Evolutionary conservation across 345 rosid genomes (phyloP).

Genomic region (Salix udensis): DNA sequence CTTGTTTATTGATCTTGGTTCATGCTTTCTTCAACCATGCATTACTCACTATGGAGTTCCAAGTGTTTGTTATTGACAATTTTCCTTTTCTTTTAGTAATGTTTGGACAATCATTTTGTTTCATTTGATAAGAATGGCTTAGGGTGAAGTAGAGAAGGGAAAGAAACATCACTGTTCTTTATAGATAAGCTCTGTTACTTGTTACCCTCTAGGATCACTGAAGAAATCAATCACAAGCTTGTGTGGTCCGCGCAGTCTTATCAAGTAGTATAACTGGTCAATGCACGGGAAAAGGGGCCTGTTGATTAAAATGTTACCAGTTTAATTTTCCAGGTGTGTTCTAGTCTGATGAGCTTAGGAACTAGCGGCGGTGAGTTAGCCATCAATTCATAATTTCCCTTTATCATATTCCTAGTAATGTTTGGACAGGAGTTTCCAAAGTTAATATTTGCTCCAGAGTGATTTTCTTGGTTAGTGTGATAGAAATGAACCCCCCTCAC

Average conservation of each 20-base stretch:
- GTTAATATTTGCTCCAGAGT: background rate
- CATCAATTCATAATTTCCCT: background rate
- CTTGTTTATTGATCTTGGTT: too few relatives aligned
- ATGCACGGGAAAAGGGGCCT: background rate
- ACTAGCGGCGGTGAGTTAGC: background rate
- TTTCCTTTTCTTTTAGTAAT: background rate
- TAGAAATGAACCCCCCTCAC: background rate
- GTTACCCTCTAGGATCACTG: background rate
- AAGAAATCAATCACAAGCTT: background rate
- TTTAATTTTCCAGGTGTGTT: background rate
- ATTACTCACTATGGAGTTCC: background rate
- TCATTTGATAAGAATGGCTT: background rate
- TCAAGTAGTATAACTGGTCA: background rate
- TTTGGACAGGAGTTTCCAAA: too few relatives aligned
- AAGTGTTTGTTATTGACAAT: background rate
- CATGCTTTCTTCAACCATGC: background rate
- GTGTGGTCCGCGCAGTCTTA: background rate
- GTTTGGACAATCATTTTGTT: background rate
- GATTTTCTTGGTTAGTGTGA: background rate
- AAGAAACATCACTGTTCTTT: background rate
- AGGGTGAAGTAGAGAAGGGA: background rate
- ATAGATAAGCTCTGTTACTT: background rate
- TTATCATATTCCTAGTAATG: background rate
- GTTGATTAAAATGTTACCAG: background rate
- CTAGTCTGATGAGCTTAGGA: background rate